Base-by-base conservation (phyloP, 495 filamentous ascomycete genomes). In the Penicillium angulare region DNA sequence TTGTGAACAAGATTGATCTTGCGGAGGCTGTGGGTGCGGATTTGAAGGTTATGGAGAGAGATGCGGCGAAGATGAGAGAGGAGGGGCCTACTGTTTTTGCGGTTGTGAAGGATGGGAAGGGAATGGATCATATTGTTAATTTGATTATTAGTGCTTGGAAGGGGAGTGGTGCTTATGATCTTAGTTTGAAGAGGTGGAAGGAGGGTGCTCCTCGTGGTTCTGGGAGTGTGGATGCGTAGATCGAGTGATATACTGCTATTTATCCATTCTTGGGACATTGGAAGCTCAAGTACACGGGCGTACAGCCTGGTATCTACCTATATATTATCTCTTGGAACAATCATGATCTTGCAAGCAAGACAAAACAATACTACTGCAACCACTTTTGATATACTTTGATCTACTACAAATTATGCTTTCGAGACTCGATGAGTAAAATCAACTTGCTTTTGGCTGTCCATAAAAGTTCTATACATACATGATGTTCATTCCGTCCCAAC, bases 41-140 rank as follows among this genome's bases (percentile, higher is more conserved):
- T 73, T 58, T 97, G 61, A 76, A 64, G 10, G 92, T 98, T 15
- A 98, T 98, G 93, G 93, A 97, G 70, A 74, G 92, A 45, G 93
- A 98, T 77, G 85, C 92, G 27, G 71, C 88, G 47, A 92, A 89
- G 80, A 98, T 98, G 87, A 75, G 91, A 58, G 93, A 97, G 66
- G 93, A 91, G 7, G 93, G 93, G 0, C 93, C 93, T 23, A 96
- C 91, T n/a, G 85, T 98, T 22, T 97, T 97, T 65, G 93, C 92
- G 20, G 86, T 92, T 75, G 93, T 98, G 1, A 97, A 97, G 85
- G 82, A 95, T 71, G 89, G 86, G 12, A 86, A 86, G 54, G 88
- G 83, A 1, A 79, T 97, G 9, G 78, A 90, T 39, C 81, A 89
- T 71, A 96, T 98, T 66, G 84, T 96, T 13, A 83, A 86, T 24